Percentiles rank a stretch among this genome's conserved stretches.
Conservation (phyloP, 1,284 basidiomycete genomes). For the Boletellus dicymbophilus region DNA sequence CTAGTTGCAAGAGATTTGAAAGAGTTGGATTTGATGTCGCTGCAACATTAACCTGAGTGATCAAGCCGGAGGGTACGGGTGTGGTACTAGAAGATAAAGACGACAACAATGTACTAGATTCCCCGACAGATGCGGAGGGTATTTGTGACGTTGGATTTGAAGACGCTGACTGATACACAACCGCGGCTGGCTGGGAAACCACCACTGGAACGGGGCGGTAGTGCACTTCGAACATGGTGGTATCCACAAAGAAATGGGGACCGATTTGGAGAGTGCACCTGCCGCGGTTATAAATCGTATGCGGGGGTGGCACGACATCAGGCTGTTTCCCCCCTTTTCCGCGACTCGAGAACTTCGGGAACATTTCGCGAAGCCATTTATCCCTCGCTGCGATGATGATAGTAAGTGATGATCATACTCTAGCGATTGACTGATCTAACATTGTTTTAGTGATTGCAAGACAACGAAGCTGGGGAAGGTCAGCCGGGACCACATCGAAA, state of each 20-base stretch:
- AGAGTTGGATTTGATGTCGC: constrained; percentile 64
- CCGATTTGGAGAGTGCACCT: constrained; percentile 70
- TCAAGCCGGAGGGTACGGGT: constrained; percentile 54
- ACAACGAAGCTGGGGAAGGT: constrained; percentile 49
- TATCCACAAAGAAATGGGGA: constrained; percentile 67
- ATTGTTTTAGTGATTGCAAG: constrained; percentile 66
- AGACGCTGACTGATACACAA: constrained; percentile 24
- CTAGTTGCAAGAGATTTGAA: constrained; percentile 60
- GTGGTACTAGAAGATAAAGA: constrained; percentile 44
- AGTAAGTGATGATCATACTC: constrained; percentile 28
- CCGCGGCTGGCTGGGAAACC: constrained; percentile 25
- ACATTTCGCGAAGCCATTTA: constrained; percentile 63
- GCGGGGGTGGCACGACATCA: constrained; percentile 57
- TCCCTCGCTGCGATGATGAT: constrained; percentile 54
- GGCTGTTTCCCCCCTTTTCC: constrained; percentile 52
- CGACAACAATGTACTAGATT: constrained; percentile 39
- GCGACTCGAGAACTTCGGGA: constrained; percentile 72
- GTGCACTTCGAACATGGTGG: constrained; percentile 67
- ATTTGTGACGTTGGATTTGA: constrained; percentile 19
- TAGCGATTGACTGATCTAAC: constrained; percentile 38
- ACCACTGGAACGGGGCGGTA: constrained; percentile 37
- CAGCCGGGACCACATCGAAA: constrained; percentile 5
- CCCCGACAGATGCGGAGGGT: constrained; percentile 9
- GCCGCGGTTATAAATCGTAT: constrained; percentile 62
- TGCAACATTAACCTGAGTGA: constrained; percentile 64